A percentile compares a stretch with the other conserved stretches of the same genome.
phyloP scores from a whole-genome alignment of 345 rosid genomes.

The Euphorbia tirucalli region DNA sequence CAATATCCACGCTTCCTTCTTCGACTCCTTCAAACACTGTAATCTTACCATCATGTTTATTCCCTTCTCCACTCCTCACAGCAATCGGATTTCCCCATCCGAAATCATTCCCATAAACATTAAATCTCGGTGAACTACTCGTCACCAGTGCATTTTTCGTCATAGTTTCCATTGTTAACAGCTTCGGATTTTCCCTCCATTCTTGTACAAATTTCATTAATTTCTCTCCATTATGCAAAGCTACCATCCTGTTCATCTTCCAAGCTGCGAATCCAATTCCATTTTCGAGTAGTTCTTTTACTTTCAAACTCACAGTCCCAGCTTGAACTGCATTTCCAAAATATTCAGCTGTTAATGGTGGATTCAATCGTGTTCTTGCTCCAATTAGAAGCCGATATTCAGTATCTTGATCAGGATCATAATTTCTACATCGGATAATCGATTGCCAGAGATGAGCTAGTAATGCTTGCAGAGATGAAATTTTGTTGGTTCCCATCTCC shows the following conservation, averaged over 20 bases:
- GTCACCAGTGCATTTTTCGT: neutral
- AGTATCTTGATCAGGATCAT: neutral
- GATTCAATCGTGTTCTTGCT: slow-evolving; percentile 11
- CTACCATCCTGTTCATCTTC: slow-evolving; percentile 21
- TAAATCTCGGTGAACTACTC: slow-evolving; percentile 41
- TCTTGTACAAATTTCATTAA: neutral
- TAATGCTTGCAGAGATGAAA: slow-evolving; percentile 28
- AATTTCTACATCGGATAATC: neutral
- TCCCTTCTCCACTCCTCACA: slow-evolving; percentile 18
- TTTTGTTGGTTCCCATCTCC: neutral
- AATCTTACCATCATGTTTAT: slow-evolving; percentile 23
- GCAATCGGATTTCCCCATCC: slow-evolving; percentile 48
- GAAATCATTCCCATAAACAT: slow-evolving; percentile 39
- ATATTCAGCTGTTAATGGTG: neutral
- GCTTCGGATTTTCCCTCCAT: slow-evolving; percentile 7
- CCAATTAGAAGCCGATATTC: neutral
- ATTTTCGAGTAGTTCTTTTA: slow-evolving; percentile 5
- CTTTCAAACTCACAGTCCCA: neutral
- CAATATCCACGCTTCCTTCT: slow-evolving; percentile 33
- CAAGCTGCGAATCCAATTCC: slow-evolving; percentile 19
- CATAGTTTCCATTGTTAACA: neutral
- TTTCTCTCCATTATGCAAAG: slow-evolving; percentile 14
- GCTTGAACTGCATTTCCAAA: slow-evolving; percentile 16
- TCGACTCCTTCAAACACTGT: slow-evolving; percentile 20
- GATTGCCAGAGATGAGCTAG: slow-evolving; percentile 24